Evolutionary conservation across 768 basidiomycete species (phyloP).

Genomic region (Tricholoma saponaceum): DNA sequence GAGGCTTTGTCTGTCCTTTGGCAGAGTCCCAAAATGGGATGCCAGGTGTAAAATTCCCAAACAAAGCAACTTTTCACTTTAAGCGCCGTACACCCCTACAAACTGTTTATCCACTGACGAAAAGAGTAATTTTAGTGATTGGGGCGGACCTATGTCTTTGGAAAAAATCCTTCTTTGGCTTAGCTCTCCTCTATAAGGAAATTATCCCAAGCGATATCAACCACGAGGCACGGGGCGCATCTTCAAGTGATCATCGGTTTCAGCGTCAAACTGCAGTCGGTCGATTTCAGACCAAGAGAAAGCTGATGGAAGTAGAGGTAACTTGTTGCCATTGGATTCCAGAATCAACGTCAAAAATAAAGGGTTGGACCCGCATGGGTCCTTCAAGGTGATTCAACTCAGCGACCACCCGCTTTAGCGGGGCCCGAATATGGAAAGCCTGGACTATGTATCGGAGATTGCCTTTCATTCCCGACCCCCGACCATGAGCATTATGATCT

Average conservation of each 20-base stretch:
- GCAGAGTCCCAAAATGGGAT: slow-evolving; percentile 11
- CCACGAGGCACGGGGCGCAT: background rate
- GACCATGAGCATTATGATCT: background rate
- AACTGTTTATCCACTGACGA: background rate
- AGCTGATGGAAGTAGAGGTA: background rate
- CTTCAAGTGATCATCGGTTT: background rate
- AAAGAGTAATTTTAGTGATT: slow-evolving; percentile 16
- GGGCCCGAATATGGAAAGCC: background rate
- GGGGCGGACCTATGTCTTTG: slow-evolving; percentile 20
- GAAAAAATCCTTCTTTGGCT: slow-evolving; percentile 3
- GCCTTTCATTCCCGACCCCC: background rate
- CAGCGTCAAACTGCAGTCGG: background rate
- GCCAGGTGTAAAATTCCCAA: slow-evolving; percentile 11
- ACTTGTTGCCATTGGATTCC: background rate
- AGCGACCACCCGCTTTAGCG: background rate
- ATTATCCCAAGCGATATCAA: background rate
- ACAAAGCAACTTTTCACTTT: slow-evolving; percentile 9
- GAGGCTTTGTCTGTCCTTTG: slow-evolving; percentile 1
- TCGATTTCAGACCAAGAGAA: too few species aligned
- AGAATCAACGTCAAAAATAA: background rate
- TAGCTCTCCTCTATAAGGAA: background rate
- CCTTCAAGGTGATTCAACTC: background rate
- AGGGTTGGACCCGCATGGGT: too few species aligned
- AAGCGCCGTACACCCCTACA: background rate
- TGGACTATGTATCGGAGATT: too few species aligned